Base-by-base conservation (phyloP, 305 asterid genomes). In the Fraxinus nigra region DNA sequence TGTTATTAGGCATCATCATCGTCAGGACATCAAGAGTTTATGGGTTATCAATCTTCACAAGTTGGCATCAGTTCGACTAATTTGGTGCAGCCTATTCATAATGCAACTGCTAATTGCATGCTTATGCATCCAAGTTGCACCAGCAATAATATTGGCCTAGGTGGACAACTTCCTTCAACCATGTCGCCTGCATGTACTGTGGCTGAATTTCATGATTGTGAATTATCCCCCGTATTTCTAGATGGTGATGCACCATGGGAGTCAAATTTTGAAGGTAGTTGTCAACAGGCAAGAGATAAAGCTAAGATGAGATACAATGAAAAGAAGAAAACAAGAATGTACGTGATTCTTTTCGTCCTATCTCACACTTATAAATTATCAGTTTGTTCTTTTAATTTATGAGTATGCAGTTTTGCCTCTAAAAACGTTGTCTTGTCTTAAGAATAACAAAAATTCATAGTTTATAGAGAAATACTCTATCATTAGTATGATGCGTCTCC, bases 291-390 rank as follows among this genome's bases (percentile, higher is more conserved):
- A 11, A 89, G 98, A 83, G 93, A 89, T 40, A 89, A 89, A 78
- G 98, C 98, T 33, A 92, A 88, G 92, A 93, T 93, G 92, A 91
- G 98, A 86, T 95, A 92, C 87, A 86, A 89, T 9, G 98, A 91
- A 70, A 95, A 95, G 87, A 93, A 91, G 92, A 92, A 92, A 83
- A 93, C 88, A 43, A 84, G 98, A 83, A 91, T 75, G 98, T 92
- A 88, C 1, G 94, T 85, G 3, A 2, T 77, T 83, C 72, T 54
- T n/a, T 63, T 11, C 11, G 46, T 38, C 46, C 46, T 38, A 7
- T 9, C 46, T 8, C 10, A 37, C 43, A 37, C 35, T 0, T 37
- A 37, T 33, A 33, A 6, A 37, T 37, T 37, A 7, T 35, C 40
- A 35, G 7, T 37, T 7, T 37, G 43, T 7, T 38, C 48, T 38